These are phyloP conservation scores for Sporisorium iseilematis-ciliati DNA, from an alignment of 1,284 basidiomycete species.

Conservation along the genomic window DNA sequence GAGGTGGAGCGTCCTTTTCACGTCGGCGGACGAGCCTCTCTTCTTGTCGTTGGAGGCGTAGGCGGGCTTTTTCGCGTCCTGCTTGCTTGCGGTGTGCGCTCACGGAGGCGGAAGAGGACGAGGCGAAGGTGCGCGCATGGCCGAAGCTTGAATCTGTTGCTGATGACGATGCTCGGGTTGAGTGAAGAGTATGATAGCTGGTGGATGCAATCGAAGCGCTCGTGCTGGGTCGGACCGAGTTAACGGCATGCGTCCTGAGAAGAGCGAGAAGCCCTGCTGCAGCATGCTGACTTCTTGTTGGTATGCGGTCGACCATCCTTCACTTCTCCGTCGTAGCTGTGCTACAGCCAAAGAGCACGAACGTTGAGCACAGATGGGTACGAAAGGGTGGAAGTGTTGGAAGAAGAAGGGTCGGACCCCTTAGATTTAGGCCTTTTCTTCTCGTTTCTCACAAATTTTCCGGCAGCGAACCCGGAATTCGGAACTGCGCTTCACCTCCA, in stretches of 20 bases:
- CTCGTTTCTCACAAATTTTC: conserved; percentile 35
- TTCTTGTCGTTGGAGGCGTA: conserved; percentile 20
- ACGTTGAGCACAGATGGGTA: not conserved
- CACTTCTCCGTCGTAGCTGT: not conserved
- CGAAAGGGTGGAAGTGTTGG: not conserved
- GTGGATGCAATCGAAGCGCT: conserved; percentile 15
- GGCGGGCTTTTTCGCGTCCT: conserved; percentile 42
- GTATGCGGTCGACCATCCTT: conserved; percentile 33
- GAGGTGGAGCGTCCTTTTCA: conserved; percentile 26
- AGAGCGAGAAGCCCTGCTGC: conserved; percentile 11
- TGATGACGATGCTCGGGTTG: not conserved
- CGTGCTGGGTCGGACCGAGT: not conserved
- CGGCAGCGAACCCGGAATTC: conserved; percentile 19
- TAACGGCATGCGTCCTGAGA: conserved; percentile 2
- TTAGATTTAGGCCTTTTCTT: conserved; percentile 11
- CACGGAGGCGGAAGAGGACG: conserved; percentile 4
- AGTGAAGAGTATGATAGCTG: conserved; percentile 9
- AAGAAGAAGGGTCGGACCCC: conserved; percentile 5
- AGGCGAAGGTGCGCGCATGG: conserved; percentile 12
- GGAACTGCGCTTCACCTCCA: conserved; percentile 15
- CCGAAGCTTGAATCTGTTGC: not conserved
- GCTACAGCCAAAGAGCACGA: no score
- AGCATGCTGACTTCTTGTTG: conserved; percentile 11
- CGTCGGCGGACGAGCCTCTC: conserved; percentile 28
- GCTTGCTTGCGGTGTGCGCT: conserved; percentile 48